Evolutionary conservation across 495 filamentous ascomycete genomes (phyloP).

Genomic region (Penicillium flavigenum): DNA sequence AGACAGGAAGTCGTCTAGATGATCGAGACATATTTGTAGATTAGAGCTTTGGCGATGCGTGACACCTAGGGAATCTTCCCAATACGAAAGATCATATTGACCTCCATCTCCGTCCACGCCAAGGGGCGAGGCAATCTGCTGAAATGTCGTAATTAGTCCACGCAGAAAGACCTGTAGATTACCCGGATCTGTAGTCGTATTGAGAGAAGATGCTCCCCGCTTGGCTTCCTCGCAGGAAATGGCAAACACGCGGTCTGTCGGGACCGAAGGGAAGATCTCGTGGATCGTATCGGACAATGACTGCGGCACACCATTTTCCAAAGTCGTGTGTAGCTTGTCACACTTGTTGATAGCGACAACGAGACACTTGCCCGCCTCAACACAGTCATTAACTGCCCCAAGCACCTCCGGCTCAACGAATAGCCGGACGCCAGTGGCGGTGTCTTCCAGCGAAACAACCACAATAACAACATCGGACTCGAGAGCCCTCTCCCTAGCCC

Average conservation of each 20-base stretch:
- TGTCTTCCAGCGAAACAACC: constrained; percentile 66
- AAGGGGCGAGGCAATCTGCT: constrained; percentile 65
- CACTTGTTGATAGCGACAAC: constrained; percentile 82
- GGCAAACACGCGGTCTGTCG: constrained; percentile 49
- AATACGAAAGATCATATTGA: constrained; percentile 51
- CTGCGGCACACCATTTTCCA: constrained; percentile 16
- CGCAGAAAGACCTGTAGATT: constrained; percentile 67
- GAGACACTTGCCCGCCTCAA: constrained; percentile 56
- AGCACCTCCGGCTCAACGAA: constrained; percentile 58
- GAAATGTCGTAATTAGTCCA: constrained; percentile 65
- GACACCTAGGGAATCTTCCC: constrained; percentile 84
- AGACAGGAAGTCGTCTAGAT: constrained; percentile 68
- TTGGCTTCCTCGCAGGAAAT: constrained; percentile 66
- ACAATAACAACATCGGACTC: constrained; percentile 86
- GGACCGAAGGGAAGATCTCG: constrained; percentile 39
- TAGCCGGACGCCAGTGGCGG: constrained; percentile 32
- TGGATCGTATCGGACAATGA: constrained; percentile 24
- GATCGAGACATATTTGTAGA: constrained; percentile 64
- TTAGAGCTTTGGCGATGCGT: constrained; percentile 86
- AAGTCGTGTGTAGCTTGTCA: constrained; percentile 51
- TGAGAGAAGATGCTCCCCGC: constrained; percentile 3
- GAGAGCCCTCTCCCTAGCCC: constrained; percentile 76
- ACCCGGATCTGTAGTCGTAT: constrained; percentile 51
- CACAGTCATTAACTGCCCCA: constrained; percentile 54
- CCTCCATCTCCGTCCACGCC: constrained; percentile 37